A percentile compares a stretch with the other conserved stretches of the same genome.
These are phyloP conservation scores for Xylaria venustula DNA, from an alignment of 495 filamentous ascomycete genomes.

Conservation along the genomic window DNA sequence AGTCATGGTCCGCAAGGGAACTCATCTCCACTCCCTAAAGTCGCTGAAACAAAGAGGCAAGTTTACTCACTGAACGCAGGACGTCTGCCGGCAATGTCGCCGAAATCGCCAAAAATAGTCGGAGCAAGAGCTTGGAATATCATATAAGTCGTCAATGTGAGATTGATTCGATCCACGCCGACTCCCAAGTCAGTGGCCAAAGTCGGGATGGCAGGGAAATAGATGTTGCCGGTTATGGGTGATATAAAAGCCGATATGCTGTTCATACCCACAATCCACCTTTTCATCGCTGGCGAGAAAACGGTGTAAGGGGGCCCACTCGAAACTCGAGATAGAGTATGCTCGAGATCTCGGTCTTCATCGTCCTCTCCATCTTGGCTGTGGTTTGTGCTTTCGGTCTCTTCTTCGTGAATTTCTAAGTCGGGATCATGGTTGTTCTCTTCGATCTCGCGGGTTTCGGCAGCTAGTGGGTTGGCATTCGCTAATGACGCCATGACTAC, in stretches of 20 bases:
- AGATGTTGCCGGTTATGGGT: conserved; percentile 74
- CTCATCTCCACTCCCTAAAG: too few species aligned
- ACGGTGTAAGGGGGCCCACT: conserved; percentile 50
- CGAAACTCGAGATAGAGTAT: conserved; percentile 30
- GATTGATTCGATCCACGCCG: conserved; percentile 60
- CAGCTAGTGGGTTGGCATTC: not conserved
- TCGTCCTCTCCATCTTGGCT: conserved; percentile 11
- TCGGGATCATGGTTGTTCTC: not conserved
- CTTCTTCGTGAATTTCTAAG: not conserved
- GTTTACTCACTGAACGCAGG: conserved; percentile 46
- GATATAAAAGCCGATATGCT: conserved; percentile 66
- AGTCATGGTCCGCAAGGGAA: too few species aligned
- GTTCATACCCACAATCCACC: conserved; percentile 65
- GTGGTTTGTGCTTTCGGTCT: not conserved
- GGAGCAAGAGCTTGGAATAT: conserved; percentile 62
- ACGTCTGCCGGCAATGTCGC: conserved; percentile 57
- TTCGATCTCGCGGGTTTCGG: not conserved
- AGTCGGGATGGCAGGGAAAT: conserved; percentile 69
- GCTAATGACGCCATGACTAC: not conserved
- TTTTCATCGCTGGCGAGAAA: conserved; percentile 56
- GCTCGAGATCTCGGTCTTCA: conserved; percentile 19
- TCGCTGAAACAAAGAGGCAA: too few species aligned
- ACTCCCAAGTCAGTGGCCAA: conserved; percentile 56
- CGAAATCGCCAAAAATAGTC: conserved; percentile 58
- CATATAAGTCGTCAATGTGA: conserved; percentile 66